phyloP scores from a whole-genome alignment of 306 rosid species.

The Trifolium subterraneum region DNA sequence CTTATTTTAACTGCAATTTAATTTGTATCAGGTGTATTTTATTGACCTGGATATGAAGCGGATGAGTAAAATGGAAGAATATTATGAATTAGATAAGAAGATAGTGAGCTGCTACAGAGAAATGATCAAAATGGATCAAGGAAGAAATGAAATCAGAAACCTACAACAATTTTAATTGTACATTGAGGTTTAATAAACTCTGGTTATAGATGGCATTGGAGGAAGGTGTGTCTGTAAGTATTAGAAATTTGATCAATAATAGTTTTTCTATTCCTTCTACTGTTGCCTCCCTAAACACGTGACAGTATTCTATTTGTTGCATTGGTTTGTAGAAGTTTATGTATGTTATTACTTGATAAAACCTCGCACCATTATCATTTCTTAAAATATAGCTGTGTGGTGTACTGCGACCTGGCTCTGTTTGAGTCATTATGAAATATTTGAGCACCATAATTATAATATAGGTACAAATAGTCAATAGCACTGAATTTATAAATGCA shows the following conservation, averaged over 20 bases:
- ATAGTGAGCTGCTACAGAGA: conserved; percentile 73
- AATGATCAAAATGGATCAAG: conserved; percentile 59
- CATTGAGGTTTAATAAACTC: conserved; percentile 39
- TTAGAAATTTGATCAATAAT: conserved; percentile 16
- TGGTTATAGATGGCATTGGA: conserved; percentile 46
- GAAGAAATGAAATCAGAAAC: conserved; percentile 47
- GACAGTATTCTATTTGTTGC: not conserved
- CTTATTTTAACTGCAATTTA: conserved; percentile 45
- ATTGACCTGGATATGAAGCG: conserved; percentile 91
- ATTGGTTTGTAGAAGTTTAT: not conserved
- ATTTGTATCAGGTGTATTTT: conserved; percentile 62
- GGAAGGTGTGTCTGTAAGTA: conserved; percentile 46
- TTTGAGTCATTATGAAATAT: not conserved
- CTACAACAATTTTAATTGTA: conserved; percentile 39
- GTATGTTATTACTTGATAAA: not conserved
- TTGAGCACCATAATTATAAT: too few species aligned
- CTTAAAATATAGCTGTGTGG: not conserved
- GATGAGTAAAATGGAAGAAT: conserved; percentile 82
- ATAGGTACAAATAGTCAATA: not conserved
- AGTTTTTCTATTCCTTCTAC: conserved; percentile 23
- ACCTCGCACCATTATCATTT: not conserved
- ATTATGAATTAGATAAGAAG: conserved; percentile 84
- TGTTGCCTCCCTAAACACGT: conserved; percentile 1
- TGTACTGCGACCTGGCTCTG: not conserved
- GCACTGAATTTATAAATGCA: not conserved